These are phyloP conservation scores for Fraxinus greggii DNA, from an alignment of 305 asterid species.

Conservation along the genomic window DNA sequence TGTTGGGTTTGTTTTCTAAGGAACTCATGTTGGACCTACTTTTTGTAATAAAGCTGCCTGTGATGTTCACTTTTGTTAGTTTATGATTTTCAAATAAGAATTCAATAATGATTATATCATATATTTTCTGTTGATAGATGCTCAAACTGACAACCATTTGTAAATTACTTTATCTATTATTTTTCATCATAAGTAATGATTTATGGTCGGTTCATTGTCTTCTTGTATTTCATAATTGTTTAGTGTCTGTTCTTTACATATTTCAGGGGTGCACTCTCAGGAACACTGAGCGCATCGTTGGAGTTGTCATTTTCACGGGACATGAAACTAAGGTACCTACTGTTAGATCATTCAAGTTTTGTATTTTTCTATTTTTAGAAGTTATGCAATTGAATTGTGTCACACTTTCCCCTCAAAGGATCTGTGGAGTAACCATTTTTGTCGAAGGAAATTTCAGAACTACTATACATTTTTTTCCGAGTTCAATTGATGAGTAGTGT, in stretches of 20 bases:
- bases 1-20: constrained; percentile 13
- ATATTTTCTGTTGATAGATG: constrained; percentile 5
- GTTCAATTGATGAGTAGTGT: constrained; percentile 6
- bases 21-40: constrained; percentile 4
- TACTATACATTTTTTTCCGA: neutral
- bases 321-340: constrained; percentile 92
- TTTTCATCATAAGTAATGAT: constrained; percentile 10
- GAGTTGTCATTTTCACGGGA: constrained; percentile 92
- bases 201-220: constrained; percentile 21
- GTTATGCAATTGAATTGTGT: constrained; percentile 21
- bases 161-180: neutral
- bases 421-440: constrained; percentile 12
- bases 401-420: constrained; percentile 3
- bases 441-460: neutral
- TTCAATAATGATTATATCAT: neutral
- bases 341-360: constrained; percentile 9
- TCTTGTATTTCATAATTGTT: neutral
- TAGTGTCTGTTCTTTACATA: constrained; percentile 16
- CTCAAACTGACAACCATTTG: constrained; percentile 6
- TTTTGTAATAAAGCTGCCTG: constrained; percentile 1
- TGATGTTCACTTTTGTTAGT: constrained; percentile 11
- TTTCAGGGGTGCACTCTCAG: constrained; percentile 94
- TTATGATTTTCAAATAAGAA: neutral
- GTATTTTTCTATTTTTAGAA: constrained; percentile 6
- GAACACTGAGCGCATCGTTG: constrained; percentile 84